phyloP scores from a whole-genome alignment of 352 stramenopile species.

The Phytophthora tubulina region DNA sequence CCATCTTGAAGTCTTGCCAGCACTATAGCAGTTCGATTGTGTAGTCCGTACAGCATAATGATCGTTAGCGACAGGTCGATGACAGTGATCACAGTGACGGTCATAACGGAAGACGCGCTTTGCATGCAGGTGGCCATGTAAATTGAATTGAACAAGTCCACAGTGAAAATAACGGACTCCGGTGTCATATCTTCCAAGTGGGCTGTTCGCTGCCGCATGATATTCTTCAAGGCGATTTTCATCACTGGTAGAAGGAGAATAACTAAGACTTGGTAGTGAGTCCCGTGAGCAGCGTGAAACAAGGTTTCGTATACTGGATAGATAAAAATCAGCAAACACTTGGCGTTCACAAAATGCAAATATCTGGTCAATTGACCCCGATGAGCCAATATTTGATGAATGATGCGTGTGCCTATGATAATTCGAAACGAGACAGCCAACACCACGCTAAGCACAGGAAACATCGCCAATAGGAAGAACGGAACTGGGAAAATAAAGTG shows the following conservation, averaged over 20 bases:
- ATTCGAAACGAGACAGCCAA: neutral
- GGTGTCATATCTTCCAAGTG: constrained; percentile 11
- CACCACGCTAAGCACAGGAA: neutral
- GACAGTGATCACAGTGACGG: constrained; percentile 8
- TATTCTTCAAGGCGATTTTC: constrained; percentile 8
- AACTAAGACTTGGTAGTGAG: constrained; percentile 1
- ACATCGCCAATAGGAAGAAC: constrained; percentile 10
- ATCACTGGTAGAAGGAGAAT: constrained; percentile 8
- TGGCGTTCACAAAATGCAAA: constrained; percentile 8
- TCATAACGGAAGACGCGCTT: constrained; percentile 7
- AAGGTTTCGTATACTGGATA: constrained; percentile 3
- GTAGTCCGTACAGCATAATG: constrained; percentile 6
- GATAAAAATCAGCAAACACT: constrained; percentile 9
- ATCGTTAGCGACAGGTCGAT: neutral
- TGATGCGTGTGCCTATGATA: neutral
- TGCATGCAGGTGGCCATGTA: constrained; percentile 15
- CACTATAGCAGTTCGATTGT: neutral
- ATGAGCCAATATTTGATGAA: constrained; percentile 2
- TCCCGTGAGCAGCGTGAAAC: neutral
- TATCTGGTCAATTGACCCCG: constrained; percentile 1
- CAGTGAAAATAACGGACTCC: constrained; percentile 1
- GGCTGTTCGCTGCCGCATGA: constrained; percentile 1
- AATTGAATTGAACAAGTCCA: constrained; percentile 10
- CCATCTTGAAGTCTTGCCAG: neutral
- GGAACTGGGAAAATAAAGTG: constrained; percentile 3